These are phyloP conservation scores for Neurospora tetrasperma DNA, from an alignment of 495 filamentous ascomycete genomes.

Conservation along the genomic window DNA sequence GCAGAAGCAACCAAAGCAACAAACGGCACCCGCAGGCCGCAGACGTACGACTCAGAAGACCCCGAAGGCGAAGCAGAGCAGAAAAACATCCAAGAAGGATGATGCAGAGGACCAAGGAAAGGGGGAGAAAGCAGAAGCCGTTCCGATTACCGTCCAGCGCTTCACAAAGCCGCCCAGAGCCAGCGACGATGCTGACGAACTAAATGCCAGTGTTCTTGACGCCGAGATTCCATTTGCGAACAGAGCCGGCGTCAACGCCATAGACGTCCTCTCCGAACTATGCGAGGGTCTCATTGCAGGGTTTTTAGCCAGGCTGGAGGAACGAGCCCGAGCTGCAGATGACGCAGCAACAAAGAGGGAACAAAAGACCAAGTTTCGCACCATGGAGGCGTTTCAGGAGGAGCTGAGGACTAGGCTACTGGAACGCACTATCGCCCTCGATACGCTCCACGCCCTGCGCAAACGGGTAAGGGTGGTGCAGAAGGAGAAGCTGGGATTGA, in stretches of 20 bases:
- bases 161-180: constrained; percentile 26
- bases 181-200: constrained; percentile 18
- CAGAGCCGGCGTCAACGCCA: constrained; percentile 54
- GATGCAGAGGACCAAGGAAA: constrained; percentile 17
- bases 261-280: constrained; percentile 60
- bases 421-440: constrained; percentile 49
- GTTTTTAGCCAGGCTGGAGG: constrained; percentile 35
- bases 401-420: constrained; percentile 56
- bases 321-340: constrained; percentile 26
- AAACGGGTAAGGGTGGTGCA: constrained; percentile 52
- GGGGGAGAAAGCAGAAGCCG: constrained; percentile 12
- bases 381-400: constrained; percentile 57
- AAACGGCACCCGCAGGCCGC: constrained; percentile 14
- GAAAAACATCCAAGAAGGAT: background rate
- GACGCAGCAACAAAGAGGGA: constrained; percentile 37
- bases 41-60: constrained; percentile 9
- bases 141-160: constrained; percentile 37
- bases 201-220: constrained; percentile 24
- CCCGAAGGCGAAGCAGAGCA: constrained; percentile 6
- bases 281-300: constrained; percentile 56
- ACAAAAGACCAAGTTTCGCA: constrained; percentile 49
- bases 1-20: background rate
- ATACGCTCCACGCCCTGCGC: constrained; percentile 53
- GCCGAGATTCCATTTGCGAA: constrained; percentile 40
- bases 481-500: constrained; percentile 53